Evolutionary conservation across 1,284 basidiomycete species (phyloP).

Genomic region (Trichosporon coremiiforme): DNA sequence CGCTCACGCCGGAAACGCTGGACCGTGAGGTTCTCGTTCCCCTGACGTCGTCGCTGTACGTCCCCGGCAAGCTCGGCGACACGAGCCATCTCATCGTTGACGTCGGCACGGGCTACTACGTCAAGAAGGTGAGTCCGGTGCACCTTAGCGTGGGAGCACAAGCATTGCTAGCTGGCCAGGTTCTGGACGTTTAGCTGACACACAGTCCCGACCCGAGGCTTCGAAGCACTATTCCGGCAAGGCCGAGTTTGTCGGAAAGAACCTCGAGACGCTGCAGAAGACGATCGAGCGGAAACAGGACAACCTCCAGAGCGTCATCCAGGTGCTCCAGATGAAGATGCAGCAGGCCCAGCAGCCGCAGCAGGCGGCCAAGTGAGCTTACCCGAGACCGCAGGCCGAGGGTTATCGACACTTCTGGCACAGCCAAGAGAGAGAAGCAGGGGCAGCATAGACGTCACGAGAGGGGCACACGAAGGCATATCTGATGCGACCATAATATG

Average conservation of each 20-base stretch:
- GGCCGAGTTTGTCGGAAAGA: slow-evolving; percentile 73
- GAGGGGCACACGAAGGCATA: neutral
- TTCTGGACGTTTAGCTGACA: slow-evolving; percentile 15
- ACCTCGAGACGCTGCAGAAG: slow-evolving; percentile 78
- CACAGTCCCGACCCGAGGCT: slow-evolving; percentile 76
- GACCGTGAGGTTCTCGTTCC: slow-evolving; percentile 88
- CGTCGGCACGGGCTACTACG: slow-evolving; percentile 94
- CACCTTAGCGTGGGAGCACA: too few species aligned
- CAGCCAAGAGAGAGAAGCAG: neutral
- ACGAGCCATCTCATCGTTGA: slow-evolving; percentile 88
- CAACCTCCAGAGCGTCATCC: slow-evolving; percentile 72
- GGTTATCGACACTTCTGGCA: neutral
- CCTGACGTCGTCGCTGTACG: slow-evolving; percentile 89
- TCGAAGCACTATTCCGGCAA: slow-evolving; percentile 73
- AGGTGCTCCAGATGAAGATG: slow-evolving; percentile 75
- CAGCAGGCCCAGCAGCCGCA: slow-evolving; percentile 40
- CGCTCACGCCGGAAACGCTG: slow-evolving; percentile 73
- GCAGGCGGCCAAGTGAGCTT: slow-evolving; percentile 22
- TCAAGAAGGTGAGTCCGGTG: slow-evolving; percentile 73
- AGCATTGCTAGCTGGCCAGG: too few species aligned
- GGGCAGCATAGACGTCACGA: neutral
- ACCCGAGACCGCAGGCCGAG: neutral
- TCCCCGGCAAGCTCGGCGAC: slow-evolving; percentile 85
- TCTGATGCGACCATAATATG: neutral
- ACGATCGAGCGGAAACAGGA: slow-evolving; percentile 87